These are phyloP conservation scores for Amphirosellinia nigrospora DNA, from an alignment of 495 filamentous ascomycete genomes.

Conservation along the genomic window DNA sequence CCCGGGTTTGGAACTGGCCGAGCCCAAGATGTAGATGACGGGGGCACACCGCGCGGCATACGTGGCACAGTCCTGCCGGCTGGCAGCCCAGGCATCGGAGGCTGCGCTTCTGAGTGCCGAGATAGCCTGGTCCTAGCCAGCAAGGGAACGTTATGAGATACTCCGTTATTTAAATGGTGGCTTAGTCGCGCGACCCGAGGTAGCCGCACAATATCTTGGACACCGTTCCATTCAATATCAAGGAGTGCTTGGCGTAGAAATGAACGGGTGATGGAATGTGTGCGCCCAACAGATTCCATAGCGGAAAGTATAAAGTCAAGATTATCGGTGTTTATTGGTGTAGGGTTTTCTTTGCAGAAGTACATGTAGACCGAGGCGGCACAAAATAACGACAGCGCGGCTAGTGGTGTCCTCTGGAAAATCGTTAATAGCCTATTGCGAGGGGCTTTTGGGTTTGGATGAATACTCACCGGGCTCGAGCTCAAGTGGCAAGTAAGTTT, in stretches of 20 bases:
- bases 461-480: constrained; percentile 32
- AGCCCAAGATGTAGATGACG: neutral
- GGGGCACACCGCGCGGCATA: neutral
- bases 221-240: constrained; percentile 47
- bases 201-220: constrained; percentile 33
- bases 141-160: constrained; percentile 46
- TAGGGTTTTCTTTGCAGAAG: constrained; percentile 34
- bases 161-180: neutral
- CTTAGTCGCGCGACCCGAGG: constrained; percentile 25
- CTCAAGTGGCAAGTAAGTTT: constrained; percentile 43
- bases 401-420: constrained; percentile 45
- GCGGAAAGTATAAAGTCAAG: constrained; percentile 48
- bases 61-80: constrained; percentile 28
- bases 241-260: constrained; percentile 49
- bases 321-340: constrained; percentile 39
- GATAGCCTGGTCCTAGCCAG: constrained; percentile 43
- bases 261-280: constrained; percentile 45
- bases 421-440: neutral
- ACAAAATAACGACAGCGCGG: constrained; percentile 50
- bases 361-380: constrained; percentile 49
- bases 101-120: constrained; percentile 37
- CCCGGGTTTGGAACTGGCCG: neutral
- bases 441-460: neutral
- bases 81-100: constrained; percentile 43
- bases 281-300: constrained; percentile 46